Evolutionary conservation across 495 filamentous ascomycete species (phyloP).

Genomic region (Podospora conica): DNA sequence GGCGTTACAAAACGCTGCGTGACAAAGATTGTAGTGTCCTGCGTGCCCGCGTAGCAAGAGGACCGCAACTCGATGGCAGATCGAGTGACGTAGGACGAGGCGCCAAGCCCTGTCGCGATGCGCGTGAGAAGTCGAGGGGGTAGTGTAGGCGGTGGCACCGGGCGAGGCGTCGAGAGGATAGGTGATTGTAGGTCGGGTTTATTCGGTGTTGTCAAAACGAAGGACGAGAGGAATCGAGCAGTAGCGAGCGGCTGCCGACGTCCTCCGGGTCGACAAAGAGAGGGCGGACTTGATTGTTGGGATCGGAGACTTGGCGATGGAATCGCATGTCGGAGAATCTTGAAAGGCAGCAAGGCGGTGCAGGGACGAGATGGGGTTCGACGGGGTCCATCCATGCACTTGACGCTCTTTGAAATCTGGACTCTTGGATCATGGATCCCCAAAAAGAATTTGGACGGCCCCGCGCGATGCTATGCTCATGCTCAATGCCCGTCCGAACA

Average conservation of each 20-base stretch:
- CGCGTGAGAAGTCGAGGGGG: not conserved
- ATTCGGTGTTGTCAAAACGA: constrained; percentile 1
- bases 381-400: not conserved
- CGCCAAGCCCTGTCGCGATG: constrained; percentile 9
- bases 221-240: not conserved
- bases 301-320: too few relatives aligned
- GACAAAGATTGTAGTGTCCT: not conserved
- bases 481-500: not conserved
- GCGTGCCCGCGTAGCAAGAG: not conserved
- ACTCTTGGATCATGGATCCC: not conserved
- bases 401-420: not conserved
- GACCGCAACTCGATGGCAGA: constrained; percentile 1
- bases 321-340: not conserved
- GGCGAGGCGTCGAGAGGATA: not conserved
- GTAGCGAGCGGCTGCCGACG: constrained; percentile 9
- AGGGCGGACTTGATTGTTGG: not conserved
- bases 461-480: not conserved
- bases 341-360: not conserved
- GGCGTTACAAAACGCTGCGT: too few relatives aligned
- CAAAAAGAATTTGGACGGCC: not conserved
- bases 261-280: not conserved
- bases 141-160: not conserved
- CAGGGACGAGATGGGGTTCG: not conserved
- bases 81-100: constrained; percentile 14
- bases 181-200: not conserved